Evolutionary conservation across 1,284 basidiomycete species (phyloP), one percentile per base, ranked within the genome.

Genomic region (Trametes pubescens): DNA sequence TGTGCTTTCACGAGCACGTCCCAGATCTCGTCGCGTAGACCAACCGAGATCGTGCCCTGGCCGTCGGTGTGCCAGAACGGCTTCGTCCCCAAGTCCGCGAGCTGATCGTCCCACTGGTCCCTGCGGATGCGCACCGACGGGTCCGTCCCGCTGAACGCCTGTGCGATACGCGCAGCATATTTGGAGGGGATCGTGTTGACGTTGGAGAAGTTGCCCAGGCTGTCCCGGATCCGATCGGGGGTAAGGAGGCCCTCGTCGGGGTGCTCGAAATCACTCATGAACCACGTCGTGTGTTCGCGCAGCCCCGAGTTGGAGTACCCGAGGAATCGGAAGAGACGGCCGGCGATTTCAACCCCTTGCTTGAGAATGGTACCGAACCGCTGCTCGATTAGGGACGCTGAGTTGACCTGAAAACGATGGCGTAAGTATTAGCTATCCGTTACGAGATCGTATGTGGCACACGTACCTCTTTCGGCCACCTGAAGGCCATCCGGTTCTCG

Each of bases 91-190:
- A 92, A 74, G 71, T 92, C 90, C 0, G 75, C 73, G 32, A 90
- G 79, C 13, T 35, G 21, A 59, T 81, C 78, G 57, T 84, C 81
- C 89, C 89, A 91, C 68, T 92, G 80, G 48, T 80, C 69, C 13
- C 75, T 74, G 7, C 63, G 63, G 51, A 94, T 85, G 18, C 74
- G 74, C 32, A 93, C 82, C 0, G 90, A 90, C 0, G 87, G 86
- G 71, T 91, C 86, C 1, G 93, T 94, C 0, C 89, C 87, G 0
- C 91, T 92, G 73, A 94, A 94, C 0, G 92, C 91, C 77, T 93
- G 93, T 10, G 90, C 90, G 69, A 95, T 80, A 32, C 93, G 83
- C 11, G 93, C 93, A 11, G 91, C 92, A 73, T 87, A 93, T 72
- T 91, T 91, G 1, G 92, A 91, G 5, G 92, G 92, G 46, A 80